Evolutionary conservation across 2,329 filamentous ascomycete genomes (phyloP), one percentile per base, ranked within the genome.

Genomic region (Colletotrichum truncatum): DNA sequence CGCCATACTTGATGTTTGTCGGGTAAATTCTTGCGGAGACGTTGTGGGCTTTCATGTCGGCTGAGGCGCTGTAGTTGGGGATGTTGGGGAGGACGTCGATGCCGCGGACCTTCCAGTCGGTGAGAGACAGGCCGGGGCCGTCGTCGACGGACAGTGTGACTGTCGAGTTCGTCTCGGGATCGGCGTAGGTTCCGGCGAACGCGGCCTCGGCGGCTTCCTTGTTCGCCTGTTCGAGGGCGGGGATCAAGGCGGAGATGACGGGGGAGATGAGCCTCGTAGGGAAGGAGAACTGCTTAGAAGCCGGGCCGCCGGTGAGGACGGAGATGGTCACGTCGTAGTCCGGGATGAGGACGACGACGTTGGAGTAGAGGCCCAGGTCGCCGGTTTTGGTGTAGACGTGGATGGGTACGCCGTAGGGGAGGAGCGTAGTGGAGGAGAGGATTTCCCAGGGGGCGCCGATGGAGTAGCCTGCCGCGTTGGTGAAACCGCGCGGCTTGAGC

Each of bases 401-500:
- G 49, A 78, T 59, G 1, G 75, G 68, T 10, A 73, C 73, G 49
- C 69, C 70, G 48, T 73, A 70, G 16, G 69, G 70, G 6, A 74
- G 76, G 34, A 73, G 69, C 3, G 70, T 76, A 6, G 68, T 70
- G 6, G 75, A 74, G 28, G 76, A 74, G 8, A 71, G 58, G 53
- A 77, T 77, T 53, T 77, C 75, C 76, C 75, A 77, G 2, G 74
- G 75, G 3, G 71, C 74, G 18, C 77, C 77, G n/a, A 79, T 66
- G 3, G 76, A 77, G 54, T 76, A 74, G 4, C 75, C 76, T 54
- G 73, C 71, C 3, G 74, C 77, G 1, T 76, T 77, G 4, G 80
- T 83, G 69, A 76, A 75, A n/a, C 74, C 70, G 4, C 72, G 71
- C 3, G 79, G 82, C 66, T 84, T 82, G 66, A 85, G 74, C 83